Evolutionary conservation across 345 rosid genomes (phyloP), one percentile per base, ranked within the genome.

Genomic region (Corchorus olitorius): DNA sequence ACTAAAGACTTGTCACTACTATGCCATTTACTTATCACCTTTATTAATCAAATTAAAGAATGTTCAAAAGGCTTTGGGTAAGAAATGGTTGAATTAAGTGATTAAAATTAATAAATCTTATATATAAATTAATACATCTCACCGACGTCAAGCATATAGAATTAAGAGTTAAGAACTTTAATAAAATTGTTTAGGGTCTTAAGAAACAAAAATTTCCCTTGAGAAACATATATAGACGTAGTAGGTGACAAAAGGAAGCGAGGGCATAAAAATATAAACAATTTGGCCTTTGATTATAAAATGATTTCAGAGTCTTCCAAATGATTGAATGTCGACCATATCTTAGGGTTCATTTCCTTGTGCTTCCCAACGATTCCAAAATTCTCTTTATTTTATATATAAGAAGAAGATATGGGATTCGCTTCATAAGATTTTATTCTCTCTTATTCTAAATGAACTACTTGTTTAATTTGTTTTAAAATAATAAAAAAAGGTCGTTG

Each of bases 351-450:
- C 67, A 59, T 76, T 67, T 19, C 43, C 10, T 22, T 43, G 35
- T 27, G 9, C 6, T 6, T 68, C 11, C 22, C 16, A 46, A 65
- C 46, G 19, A 45, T 15, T 46, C 53, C 56, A 27, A 17, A 27
- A 19, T 17, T 16, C 6, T 14, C 7, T 43, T 14, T 37, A 12
- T 58, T 33, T 55, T 43, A 43, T 61, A 65, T 20, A 62, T 50
- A 14, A 3, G 43, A 39, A 39, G 43, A 70, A 60, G 78, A 70
- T 65, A 20, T 34, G 50, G 64, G 74, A 78, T 65, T 33, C 33
- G 43, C 35, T 50, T 61, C 4, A 27, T 27, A 78, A 80, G 80
- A 81, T 83, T 80, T 80, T 75, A 75, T 83, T 64, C 81, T 75
- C 53, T 8, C 41, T 10, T 48, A 66, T 58, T 59, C 6, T 56